A percentile compares a stretch with the other conserved stretches of the same genome.
Conservation (phyloP, 352 stramenopile genomes). For the Aphanomyces cochlioides region DNA sequence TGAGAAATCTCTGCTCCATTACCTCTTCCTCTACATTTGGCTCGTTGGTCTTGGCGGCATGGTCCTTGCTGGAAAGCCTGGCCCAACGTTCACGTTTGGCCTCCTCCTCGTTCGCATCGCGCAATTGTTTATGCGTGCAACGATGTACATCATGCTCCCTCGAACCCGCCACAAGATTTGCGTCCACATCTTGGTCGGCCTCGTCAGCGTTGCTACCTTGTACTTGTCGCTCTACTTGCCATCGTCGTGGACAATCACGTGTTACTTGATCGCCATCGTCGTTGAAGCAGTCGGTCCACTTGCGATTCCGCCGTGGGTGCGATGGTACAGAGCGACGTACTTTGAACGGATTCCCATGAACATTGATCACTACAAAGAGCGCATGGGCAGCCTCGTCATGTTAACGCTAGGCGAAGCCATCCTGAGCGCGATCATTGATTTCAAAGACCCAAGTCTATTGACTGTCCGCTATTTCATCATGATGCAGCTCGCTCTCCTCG, state of each 20-base stretch:
- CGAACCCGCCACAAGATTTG: neutral
- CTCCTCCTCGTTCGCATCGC: conserved; percentile 11
- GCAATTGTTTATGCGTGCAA: conserved; percentile 9
- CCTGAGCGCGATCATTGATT: conserved; percentile 26
- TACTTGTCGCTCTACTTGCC: neutral
- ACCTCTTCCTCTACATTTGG: conserved; percentile 24
- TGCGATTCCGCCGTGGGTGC: neutral
- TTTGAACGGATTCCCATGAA: conserved; percentile 19
- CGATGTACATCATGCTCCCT: conserved; percentile 15
- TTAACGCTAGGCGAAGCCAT: conserved; percentile 24
- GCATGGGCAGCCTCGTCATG: conserved; percentile 27
- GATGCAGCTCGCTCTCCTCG: conserved; percentile 24
- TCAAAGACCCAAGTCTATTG: conserved; percentile 2
- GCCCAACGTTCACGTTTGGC: conserved; percentile 16
- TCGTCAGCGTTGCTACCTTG: neutral
- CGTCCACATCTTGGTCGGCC: neutral
- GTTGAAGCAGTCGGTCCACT: neutral
- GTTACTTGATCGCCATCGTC: neutral
- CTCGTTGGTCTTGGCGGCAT: conserved; percentile 24
- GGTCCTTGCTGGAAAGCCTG: conserved; percentile 5
- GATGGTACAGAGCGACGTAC: neutral
- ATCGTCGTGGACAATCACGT: conserved; percentile 2
- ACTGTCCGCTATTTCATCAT: conserved; percentile 15
- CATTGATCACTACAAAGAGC: conserved; percentile 27
- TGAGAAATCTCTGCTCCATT: conserved; percentile 28